Evolutionary conservation across 2,329 filamentous ascomycete genomes (phyloP).

Genomic region (Byssothecium circinans): DNA sequence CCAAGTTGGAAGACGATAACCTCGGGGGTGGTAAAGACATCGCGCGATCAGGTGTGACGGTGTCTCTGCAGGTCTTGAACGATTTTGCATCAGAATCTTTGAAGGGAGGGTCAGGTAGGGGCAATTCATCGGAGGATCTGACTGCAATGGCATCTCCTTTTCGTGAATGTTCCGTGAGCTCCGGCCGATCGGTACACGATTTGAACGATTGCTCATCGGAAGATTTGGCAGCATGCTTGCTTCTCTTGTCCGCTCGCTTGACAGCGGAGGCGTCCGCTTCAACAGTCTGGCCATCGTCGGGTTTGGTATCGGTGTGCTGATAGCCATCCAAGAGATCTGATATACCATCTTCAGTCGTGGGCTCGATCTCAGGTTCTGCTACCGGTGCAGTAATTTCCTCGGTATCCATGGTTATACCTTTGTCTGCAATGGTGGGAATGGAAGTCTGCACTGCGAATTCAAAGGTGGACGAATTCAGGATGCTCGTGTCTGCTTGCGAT

Average conservation of each 20-base stretch:
- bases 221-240: constrained; percentile 29
- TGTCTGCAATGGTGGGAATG: constrained; percentile 29
- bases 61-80: constrained; percentile 24
- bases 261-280: constrained; percentile 2
- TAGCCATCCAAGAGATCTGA: constrained; percentile 37
- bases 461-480: constrained; percentile 37
- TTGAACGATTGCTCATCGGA: constrained; percentile 41
- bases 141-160: constrained; percentile 15
- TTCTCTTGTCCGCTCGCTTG: constrained; percentile 15
- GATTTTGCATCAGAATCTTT: constrained; percentile 28
- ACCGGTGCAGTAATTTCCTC: not conserved
- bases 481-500: constrained; percentile 28
- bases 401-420: constrained; percentile 9
- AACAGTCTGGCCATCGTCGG: constrained; percentile 7
- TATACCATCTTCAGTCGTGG: constrained; percentile 35
- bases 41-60: constrained; percentile 22
- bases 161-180: constrained; percentile 6
- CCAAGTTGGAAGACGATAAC: constrained; percentile 9
- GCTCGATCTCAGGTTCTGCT: constrained; percentile 12
- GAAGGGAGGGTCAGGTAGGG: constrained; percentile 9
- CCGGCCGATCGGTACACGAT: constrained; percentile 28
- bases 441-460: constrained; percentile 33
- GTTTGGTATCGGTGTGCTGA: constrained; percentile 29
- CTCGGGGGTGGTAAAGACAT: constrained; percentile 19
- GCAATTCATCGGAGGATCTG: constrained; percentile 16